Conservation (phyloP, 2,329 filamentous ascomycete genomes). For the Huntiella omanensis region DNA sequence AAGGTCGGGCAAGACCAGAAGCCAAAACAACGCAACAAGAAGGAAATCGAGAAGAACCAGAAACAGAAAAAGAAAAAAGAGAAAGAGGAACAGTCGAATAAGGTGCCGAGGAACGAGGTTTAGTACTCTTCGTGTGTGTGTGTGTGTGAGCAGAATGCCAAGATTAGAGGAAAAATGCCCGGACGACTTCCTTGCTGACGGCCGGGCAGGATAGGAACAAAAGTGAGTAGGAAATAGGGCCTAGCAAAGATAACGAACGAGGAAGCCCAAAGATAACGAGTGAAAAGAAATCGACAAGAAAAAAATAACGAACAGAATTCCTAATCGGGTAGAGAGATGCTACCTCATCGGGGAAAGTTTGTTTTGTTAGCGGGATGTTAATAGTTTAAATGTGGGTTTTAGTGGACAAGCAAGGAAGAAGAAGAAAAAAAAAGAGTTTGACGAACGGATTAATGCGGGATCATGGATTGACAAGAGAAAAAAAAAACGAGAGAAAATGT, state of each 20-base stretch:
- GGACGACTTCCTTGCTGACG: slow-evolving; percentile 14
- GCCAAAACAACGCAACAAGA: slow-evolving; percentile 11
- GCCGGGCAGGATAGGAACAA: slow-evolving; percentile 28
- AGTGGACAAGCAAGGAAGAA: too few species aligned
- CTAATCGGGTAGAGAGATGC: too few species aligned
- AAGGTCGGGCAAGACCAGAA: background rate
- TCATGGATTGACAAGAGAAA: background rate
- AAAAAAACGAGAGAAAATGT: background rate
- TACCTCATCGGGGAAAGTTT: too few species aligned
- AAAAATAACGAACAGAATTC: background rate
- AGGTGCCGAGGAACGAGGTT: too few species aligned
- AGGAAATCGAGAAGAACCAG: background rate
- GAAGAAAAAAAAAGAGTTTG: too few species aligned
- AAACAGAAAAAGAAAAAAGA: slow-evolving; percentile 2
- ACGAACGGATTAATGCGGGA: too few species aligned
- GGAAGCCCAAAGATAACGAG: background rate
- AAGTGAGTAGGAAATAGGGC: slow-evolving; percentile 36
- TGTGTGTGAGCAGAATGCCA: too few species aligned
- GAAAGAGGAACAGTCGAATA: background rate
- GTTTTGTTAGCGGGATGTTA: too few species aligned
- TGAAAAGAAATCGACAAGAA: slow-evolving; percentile 1
- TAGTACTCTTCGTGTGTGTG: too few species aligned
- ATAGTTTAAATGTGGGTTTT: too few species aligned
- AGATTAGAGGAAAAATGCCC: too few species aligned
- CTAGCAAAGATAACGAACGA: background rate